Percentiles rank a stretch among this genome's conserved stretches.
These are phyloP conservation scores for Cryphonectria nitschkei DNA, from an alignment of 2,329 filamentous ascomycete species.

Conservation along the genomic window DNA sequence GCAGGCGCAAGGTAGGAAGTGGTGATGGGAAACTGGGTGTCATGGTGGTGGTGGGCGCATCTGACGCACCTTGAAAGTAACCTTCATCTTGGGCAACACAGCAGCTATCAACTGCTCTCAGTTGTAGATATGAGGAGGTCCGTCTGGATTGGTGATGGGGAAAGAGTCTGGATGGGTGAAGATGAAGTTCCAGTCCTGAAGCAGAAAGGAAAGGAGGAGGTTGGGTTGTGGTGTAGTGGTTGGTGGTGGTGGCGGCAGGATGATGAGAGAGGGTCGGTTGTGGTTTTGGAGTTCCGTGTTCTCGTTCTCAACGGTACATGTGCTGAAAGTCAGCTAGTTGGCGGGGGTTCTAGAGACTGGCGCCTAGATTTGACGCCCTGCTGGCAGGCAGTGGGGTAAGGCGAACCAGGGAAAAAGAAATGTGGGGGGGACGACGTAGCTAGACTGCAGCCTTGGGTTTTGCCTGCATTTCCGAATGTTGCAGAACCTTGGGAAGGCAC, in stretches of 20 bases:
- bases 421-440: constrained; percentile 12
- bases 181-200: neutral
- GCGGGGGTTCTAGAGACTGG: constrained; percentile 4
- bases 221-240: neutral
- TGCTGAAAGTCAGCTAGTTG: neutral
- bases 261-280: neutral
- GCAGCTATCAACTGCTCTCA: constrained; percentile 38
- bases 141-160: constrained; percentile 1
- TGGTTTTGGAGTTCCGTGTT: constrained; percentile 1
- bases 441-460: constrained; percentile 16
- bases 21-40: neutral
- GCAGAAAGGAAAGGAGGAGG: neutral
- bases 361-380: neutral
- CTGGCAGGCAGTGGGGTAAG: constrained; percentile 15
- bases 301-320: neutral
- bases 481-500: neutral
- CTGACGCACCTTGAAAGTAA: constrained; percentile 64
- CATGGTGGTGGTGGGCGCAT: constrained; percentile 6
- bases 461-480: neutral
- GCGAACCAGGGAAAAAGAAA: neutral
- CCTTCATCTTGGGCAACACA: constrained; percentile 63
- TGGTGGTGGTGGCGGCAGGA: neutral
- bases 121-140: constrained; percentile 8
- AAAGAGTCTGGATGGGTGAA: constrained; percentile 6
- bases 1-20: neutral